Percentiles rank a stretch among this genome's conserved stretches.
phyloP scores from a whole-genome alignment of 345 rosid genomes.

The Euphorbia tirucalli region DNA sequence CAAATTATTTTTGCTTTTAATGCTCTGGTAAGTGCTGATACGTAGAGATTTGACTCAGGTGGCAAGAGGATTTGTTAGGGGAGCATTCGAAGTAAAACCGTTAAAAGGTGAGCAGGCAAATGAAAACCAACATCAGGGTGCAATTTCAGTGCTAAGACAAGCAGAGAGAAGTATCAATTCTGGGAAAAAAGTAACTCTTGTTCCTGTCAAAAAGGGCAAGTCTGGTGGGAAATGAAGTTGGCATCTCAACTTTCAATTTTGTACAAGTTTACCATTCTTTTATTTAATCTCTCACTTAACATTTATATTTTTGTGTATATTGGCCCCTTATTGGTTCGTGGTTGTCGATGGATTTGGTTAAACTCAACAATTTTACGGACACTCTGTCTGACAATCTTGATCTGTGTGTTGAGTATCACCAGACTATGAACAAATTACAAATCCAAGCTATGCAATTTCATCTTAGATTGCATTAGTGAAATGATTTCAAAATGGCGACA shows the following conservation, averaged over 20 bases:
- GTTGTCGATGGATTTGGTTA: too few species aligned
- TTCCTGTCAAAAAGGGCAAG: conserved; percentile 66
- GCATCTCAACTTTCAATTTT: not conserved
- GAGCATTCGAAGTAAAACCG: conserved; percentile 77
- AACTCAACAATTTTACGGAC: too few species aligned
- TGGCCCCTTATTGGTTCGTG: too few species aligned
- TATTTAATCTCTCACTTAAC: not conserved
- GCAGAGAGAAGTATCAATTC: conserved; percentile 51
- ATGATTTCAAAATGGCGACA: not conserved
- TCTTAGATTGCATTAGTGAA: too few species aligned
- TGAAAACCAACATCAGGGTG: conserved; percentile 51
- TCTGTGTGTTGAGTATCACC: not conserved
- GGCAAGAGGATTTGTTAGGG: conserved; percentile 78
- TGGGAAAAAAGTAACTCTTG: conserved; percentile 66
- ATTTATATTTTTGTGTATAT: not conserved
- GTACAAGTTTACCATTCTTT: conserved; percentile 1
- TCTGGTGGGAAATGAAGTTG: conserved; percentile 26
- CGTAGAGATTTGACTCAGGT: conserved; percentile 42
- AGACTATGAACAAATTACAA: not conserved
- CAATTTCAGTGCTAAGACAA: conserved; percentile 57
- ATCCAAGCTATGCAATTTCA: not conserved
- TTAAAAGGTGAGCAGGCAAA: conserved; percentile 56
- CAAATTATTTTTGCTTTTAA: not conserved
- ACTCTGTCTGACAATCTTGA: too few species aligned
- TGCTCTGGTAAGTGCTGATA: conserved; percentile 6